These are phyloP conservation scores for Glarea lozoyensis DNA, from an alignment of 495 filamentous ascomycete species.

Conservation along the genomic window DNA sequence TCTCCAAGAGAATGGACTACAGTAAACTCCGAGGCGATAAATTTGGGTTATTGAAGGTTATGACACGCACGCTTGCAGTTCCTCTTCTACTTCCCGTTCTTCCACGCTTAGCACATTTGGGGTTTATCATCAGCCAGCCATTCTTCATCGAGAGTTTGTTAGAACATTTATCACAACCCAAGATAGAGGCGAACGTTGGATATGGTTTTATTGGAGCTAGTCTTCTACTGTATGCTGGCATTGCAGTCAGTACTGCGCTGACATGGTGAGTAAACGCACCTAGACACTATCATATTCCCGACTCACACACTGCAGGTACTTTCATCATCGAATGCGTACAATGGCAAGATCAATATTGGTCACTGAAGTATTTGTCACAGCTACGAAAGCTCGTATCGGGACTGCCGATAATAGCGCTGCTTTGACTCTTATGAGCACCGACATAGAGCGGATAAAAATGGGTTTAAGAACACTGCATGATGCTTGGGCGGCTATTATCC, in stretches of 20 bases:
- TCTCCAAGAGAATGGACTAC: constrained; percentile 13
- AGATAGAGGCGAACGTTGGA: constrained; percentile 19
- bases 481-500: constrained; percentile 8
- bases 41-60: constrained; percentile 11
- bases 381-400: constrained; percentile 31
- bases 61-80: constrained; percentile 1
- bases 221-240: constrained; percentile 47
- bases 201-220: constrained; percentile 58
- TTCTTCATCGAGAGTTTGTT: constrained; percentile 50
- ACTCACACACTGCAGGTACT: neutral
- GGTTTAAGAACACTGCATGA: constrained; percentile 6
- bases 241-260: constrained; percentile 30
- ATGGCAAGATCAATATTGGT: constrained; percentile 48
- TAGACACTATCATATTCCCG: constrained; percentile 22
- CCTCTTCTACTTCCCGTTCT: neutral
- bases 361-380: constrained; percentile 42
- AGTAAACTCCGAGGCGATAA: constrained; percentile 8
- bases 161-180: constrained; percentile 41
- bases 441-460: constrained; percentile 13
- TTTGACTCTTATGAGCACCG: constrained; percentile 17
- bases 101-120: constrained; percentile 37
- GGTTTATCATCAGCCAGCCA: constrained; percentile 54
- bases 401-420: constrained; percentile 23
- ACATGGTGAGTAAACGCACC: constrained; percentile 43
- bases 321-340: constrained; percentile 22